These are phyloP conservation scores for Vitis hybrid DNA, from an alignment of 177 flowering plant genomes.

Conservation along the genomic window DNA sequence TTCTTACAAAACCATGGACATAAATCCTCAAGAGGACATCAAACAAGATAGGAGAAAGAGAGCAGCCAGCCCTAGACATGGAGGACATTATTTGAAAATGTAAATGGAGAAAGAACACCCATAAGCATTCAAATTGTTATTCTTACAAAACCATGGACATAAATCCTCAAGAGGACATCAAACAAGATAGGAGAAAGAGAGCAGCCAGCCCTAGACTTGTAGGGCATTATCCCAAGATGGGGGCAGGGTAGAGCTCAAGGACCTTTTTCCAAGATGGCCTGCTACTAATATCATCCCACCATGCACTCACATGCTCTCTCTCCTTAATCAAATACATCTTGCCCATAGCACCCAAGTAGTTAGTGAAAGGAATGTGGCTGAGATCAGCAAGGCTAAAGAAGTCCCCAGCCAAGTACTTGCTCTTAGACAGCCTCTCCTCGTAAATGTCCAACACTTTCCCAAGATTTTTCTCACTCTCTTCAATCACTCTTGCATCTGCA, in stretches of 20 bases:
- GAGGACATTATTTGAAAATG: no score
- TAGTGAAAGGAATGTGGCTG: constrained; percentile 34
- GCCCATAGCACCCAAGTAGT: constrained; percentile 20
- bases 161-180: no score
- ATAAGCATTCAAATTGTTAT: no score
- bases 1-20: no score
- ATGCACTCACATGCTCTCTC: constrained; percentile 39
- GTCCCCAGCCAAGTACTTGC: constrained; percentile 47
- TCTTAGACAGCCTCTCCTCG: constrained; percentile 32
- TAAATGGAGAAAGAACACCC: no score
- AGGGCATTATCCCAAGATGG: no score
- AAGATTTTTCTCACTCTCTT: constrained; percentile 35
- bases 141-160: no score
- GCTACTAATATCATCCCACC: constrained; percentile 48
- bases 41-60: no score
- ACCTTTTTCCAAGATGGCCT: constrained; percentile 47
- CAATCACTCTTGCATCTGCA: constrained; percentile 17
- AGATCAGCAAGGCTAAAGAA: constrained; percentile 48
- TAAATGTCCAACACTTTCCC: constrained; percentile 35
- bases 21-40: no score
- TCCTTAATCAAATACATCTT: constrained; percentile 31
- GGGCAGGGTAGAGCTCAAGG: constrained; percentile 4
- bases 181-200: no score
- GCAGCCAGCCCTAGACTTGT: no score
- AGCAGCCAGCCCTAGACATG: no score